A percentile compares a stretch with the other conserved stretches of the same genome.
These are phyloP conservation scores for Arthroderma uncinatum DNA, from an alignment of 2,329 filamentous ascomycete genomes.

Conservation along the genomic window DNA sequence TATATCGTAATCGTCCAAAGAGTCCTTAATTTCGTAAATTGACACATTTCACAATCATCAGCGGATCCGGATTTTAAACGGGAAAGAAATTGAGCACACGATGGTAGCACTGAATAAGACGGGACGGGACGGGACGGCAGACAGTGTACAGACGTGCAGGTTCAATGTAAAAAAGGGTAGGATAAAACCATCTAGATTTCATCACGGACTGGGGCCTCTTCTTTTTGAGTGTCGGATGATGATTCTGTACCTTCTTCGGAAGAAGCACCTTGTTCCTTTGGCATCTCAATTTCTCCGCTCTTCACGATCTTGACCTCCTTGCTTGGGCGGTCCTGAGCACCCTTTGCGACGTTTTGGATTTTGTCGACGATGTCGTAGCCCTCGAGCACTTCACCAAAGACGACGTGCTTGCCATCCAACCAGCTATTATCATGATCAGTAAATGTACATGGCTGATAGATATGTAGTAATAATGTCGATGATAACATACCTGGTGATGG, in stretches of 20 bases:
- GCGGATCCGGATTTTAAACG: not conserved
- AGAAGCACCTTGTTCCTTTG: slow-evolving; percentile 46
- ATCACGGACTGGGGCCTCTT: not conserved
- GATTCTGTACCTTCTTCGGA: slow-evolving; percentile 41
- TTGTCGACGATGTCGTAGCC: slow-evolving; percentile 55
- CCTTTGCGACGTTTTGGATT: slow-evolving; percentile 53
- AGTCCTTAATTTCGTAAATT: not conserved
- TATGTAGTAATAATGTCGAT: no score
- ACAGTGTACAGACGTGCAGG: not conserved
- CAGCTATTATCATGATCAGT: slow-evolving; percentile 30
- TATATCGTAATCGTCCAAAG: slow-evolving; percentile 1
- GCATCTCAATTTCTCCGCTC: slow-evolving; percentile 52
- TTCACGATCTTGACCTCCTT: slow-evolving; percentile 54
- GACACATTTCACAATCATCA: slow-evolving; percentile 4
- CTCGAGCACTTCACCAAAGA: slow-evolving; percentile 59
- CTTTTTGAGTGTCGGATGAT: slow-evolving; percentile 29
- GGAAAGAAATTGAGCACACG: not conserved
- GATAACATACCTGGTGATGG: slow-evolving; percentile 41
- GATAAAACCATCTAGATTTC: slow-evolving; percentile 1
- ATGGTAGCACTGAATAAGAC: slow-evolving; percentile 18
- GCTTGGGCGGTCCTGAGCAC: slow-evolving; percentile 44
- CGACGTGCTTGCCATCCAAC: slow-evolving; percentile 54
- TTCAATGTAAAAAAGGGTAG: not conserved
- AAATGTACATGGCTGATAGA: not conserved
- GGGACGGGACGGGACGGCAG: not conserved